A percentile compares a stretch with the other conserved stretches of the same genome.
Evolutionary conservation across 805 yeast species (phyloP).

Genomic region (Metschnikowia koreensis): DNA sequence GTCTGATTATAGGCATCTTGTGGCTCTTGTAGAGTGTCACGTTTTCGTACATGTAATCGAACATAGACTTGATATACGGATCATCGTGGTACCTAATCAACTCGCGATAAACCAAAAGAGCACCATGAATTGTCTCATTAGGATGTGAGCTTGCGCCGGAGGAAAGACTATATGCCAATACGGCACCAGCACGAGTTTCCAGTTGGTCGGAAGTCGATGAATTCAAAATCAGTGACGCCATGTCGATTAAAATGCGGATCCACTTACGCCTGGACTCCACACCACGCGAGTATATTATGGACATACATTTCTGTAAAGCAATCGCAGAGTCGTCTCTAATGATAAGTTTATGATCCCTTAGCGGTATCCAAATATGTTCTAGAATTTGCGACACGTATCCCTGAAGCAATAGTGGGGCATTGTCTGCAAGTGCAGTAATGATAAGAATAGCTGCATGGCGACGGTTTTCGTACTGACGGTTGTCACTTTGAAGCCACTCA

Average conservation of each 20-base stretch:
- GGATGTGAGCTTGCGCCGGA: constrained; percentile 23
- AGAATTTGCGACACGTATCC: constrained; percentile 75
- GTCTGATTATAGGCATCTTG: constrained; percentile 70
- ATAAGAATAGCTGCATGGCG: constrained; percentile 89
- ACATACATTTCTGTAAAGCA: constrained; percentile 73
- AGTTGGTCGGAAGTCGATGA: constrained; percentile 13
- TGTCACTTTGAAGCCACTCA: constrained; percentile 87
- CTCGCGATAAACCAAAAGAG: constrained; percentile 78
- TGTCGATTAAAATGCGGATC: constrained; percentile 68
- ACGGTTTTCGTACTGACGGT: constrained; percentile 68
- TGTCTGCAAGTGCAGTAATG: constrained; percentile 77
- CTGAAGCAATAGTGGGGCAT: constrained; percentile 81
- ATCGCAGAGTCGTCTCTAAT: constrained; percentile 84
- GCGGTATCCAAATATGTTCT: constrained; percentile 82
- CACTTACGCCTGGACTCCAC: constrained; percentile 65
- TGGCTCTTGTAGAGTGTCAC: constrained; percentile 74
- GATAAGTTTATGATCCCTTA: constrained; percentile 72
- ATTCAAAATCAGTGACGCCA: constrained; percentile 60
- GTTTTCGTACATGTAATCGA: constrained; percentile 74
- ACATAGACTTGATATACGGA: constrained; percentile 64
- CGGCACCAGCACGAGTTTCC: constrained; percentile 6
- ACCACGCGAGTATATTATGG: constrained; percentile 79
- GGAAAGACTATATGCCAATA: constrained; percentile 9
- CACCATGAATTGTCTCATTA: constrained; percentile 80
- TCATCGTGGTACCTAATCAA: constrained; percentile 67